Conservation (phyloP, 2,329 filamentous ascomycete genomes). For the Pseudopyricularia cyperi region DNA sequence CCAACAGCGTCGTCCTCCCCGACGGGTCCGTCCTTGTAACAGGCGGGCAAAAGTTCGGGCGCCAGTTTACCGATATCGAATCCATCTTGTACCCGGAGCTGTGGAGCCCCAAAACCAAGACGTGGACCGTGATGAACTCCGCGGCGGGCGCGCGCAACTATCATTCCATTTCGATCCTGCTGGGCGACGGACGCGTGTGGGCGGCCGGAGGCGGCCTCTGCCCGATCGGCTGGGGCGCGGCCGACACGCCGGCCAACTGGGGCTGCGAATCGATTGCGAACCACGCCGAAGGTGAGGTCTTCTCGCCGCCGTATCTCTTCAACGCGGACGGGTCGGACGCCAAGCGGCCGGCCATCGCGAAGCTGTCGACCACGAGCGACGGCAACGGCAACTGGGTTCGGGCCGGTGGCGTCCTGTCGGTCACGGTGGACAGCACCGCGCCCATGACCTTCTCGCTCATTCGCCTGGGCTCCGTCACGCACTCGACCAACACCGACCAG, state of each 20-base stretch:
- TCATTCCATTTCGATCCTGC: constrained; percentile 32
- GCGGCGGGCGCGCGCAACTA: constrained; percentile 31
- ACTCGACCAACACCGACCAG: constrained; percentile 10
- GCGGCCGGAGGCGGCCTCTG: constrained; percentile 31
- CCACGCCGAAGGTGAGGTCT: constrained; percentile 37
- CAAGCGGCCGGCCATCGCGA: constrained; percentile 26
- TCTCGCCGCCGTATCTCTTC: constrained; percentile 41
- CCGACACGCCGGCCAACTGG: not conserved
- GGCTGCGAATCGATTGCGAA: constrained; percentile 31
- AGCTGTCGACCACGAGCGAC: constrained; percentile 14
- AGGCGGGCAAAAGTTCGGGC: constrained; percentile 28
- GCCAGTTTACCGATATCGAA: not conserved
- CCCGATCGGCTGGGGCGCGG: not conserved
- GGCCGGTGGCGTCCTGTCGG: not conserved
- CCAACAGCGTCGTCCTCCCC: constrained; percentile 31
- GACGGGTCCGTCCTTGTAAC: constrained; percentile 31
- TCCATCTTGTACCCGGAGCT: not conserved
- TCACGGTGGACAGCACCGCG: not conserved
- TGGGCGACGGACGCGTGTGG: constrained; percentile 35
- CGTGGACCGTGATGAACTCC: constrained; percentile 15
- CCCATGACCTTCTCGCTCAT: not conserved
- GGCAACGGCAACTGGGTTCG: not conserved
- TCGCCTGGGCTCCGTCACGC: constrained; percentile 14
- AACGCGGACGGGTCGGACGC: constrained; percentile 24
- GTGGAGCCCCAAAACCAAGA: constrained; percentile 13